Evolutionary conservation across 2,329 filamentous ascomycete species (phyloP).

Genomic region (Rhynchosporium agropyri): DNA sequence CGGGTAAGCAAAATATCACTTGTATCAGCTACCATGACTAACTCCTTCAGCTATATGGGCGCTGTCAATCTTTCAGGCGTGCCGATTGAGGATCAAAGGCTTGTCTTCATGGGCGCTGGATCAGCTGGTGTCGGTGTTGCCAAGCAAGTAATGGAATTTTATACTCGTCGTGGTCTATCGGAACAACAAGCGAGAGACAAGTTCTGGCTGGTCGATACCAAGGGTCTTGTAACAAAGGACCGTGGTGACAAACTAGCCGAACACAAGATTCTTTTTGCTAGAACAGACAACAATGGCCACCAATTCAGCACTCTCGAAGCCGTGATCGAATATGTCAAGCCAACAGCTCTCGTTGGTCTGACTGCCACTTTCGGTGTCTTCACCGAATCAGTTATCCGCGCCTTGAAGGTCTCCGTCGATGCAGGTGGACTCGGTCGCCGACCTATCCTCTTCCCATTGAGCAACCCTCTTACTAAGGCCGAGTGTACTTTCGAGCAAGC

Average conservation of each 20-base stretch:
- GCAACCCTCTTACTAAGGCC: constrained; percentile 93
- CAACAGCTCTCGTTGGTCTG: constrained; percentile 90
- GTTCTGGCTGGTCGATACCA: constrained; percentile 98
- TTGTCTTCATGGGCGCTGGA: constrained; percentile 95
- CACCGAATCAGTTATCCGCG: constrained; percentile 80
- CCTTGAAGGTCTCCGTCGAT: constrained; percentile 66
- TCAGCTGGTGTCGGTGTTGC: constrained; percentile 96
- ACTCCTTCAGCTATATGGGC: constrained; percentile 58
- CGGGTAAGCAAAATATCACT: constrained; percentile 55
- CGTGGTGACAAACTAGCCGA: constrained; percentile 92
- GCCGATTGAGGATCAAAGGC: constrained; percentile 84
- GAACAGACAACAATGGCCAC: constrained; percentile 64
- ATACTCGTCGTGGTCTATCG: constrained; percentile 86
- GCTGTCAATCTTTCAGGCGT: constrained; percentile 84
- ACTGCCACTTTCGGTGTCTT: constrained; percentile 95
- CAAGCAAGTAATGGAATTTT: constrained; percentile 97
- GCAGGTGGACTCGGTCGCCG: constrained; percentile 68
- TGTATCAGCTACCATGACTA: constrained; percentile 14
- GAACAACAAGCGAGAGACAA: constrained; percentile 86
- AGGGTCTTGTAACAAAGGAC: constrained; percentile 90
- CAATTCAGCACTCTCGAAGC: constrained; percentile 82
- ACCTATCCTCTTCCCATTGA: constrained; percentile 94
- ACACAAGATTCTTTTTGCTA: constrained; percentile 77
- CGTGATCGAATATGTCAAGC: constrained; percentile 92
- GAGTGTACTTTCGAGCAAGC: constrained; percentile 98